Evolutionary conservation across 2,329 filamentous ascomycete species (phyloP).

Genomic region (Fusarium tricinctum): DNA sequence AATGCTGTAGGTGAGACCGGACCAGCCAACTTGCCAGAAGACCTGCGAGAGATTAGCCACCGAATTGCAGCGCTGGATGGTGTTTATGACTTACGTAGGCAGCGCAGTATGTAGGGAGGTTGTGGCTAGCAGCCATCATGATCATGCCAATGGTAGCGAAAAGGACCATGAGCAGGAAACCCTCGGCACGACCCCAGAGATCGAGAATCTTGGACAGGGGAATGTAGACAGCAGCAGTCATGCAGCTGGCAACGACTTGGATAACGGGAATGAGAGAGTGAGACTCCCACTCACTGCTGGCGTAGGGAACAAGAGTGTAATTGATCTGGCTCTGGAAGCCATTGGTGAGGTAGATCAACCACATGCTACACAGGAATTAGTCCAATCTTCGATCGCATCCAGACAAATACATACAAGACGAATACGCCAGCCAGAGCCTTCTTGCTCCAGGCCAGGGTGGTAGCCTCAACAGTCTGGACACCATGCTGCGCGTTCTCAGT

Average conservation of each 20-base stretch:
- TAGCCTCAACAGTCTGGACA: conserved; percentile 58
- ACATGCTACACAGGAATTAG: conserved; percentile 54
- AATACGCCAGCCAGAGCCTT: conserved; percentile 54
- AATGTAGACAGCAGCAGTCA: conserved; percentile 72
- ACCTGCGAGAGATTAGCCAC: conserved; percentile 55
- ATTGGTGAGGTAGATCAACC: conserved; percentile 66
- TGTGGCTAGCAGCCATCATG: conserved; percentile 71
- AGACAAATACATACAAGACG: conserved; percentile 47
- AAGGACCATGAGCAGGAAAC: conserved; percentile 67
- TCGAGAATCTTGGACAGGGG: conserved; percentile 74
- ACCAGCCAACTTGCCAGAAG: conserved; percentile 73
- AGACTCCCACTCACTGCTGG: conserved; percentile 65
- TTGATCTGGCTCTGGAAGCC: conserved; percentile 62
- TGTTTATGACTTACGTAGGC: conserved; percentile 56
- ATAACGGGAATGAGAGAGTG: conserved; percentile 69
- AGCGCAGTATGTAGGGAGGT: conserved; percentile 61
- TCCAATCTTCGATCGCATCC: not conserved
- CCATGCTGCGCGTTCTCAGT: conserved; percentile 53
- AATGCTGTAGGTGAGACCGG: conserved; percentile 72
- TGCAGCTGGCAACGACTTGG: conserved; percentile 65
- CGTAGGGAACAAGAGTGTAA: conserved; percentile 59
- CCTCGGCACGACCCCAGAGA: conserved; percentile 73
- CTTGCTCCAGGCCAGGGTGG: conserved; percentile 59
- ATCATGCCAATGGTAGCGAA: conserved; percentile 67
- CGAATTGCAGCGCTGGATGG: fast-evolving